These are phyloP conservation scores for Stephania japonica DNA, from an alignment of 164 flowering plant genomes.

Conservation along the genomic window DNA sequence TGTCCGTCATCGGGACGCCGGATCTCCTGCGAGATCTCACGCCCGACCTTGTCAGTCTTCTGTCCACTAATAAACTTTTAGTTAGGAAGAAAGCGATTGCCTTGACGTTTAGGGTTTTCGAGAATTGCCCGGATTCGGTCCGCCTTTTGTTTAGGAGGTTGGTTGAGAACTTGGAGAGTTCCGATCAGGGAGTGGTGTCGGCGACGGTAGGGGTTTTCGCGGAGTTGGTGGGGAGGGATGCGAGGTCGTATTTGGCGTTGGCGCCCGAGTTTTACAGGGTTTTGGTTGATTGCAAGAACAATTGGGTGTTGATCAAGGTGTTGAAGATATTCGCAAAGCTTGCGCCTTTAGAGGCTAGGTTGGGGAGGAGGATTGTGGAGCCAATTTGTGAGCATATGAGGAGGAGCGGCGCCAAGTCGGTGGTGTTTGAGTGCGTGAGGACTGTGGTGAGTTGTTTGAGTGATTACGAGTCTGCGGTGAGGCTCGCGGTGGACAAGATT, in stretches of 20 bases:
- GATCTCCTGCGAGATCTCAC: conserved; percentile 78
- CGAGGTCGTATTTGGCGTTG: conserved; percentile 65
- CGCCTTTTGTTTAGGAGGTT: conserved; percentile 82
- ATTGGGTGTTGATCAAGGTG: conserved; percentile 93
- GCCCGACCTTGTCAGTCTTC: too few relatives aligned
- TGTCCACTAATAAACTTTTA: too few relatives aligned
- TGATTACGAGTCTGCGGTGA: conserved; percentile 65
- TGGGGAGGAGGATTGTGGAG: conserved; percentile 70
- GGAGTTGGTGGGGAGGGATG: conserved; percentile 58
- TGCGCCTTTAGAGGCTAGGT: conserved; percentile 68
- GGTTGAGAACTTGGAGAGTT: conserved; percentile 76
- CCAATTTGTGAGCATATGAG: conserved; percentile 77
- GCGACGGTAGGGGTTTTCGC: conserved; percentile 82
- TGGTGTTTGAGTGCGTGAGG: conserved; percentile 81
- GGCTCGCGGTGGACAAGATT: conserved; percentile 56
- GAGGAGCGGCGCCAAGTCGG: conserved; percentile 68
- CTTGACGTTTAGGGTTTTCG: conserved; percentile 58
- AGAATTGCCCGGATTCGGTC: conserved; percentile 66
- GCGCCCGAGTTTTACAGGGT: conserved; percentile 90
- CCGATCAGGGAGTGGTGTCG: conserved; percentile 44
- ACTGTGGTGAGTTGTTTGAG: conserved; percentile 60
- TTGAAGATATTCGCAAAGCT: conserved; percentile 71
- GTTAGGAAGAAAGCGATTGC: conserved; percentile 65
- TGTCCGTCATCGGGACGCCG: conserved; percentile 46
- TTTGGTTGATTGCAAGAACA: conserved; percentile 76